Conservation (phyloP, 176 grass and related monocot species). For the Eleusine coracana region DNA sequence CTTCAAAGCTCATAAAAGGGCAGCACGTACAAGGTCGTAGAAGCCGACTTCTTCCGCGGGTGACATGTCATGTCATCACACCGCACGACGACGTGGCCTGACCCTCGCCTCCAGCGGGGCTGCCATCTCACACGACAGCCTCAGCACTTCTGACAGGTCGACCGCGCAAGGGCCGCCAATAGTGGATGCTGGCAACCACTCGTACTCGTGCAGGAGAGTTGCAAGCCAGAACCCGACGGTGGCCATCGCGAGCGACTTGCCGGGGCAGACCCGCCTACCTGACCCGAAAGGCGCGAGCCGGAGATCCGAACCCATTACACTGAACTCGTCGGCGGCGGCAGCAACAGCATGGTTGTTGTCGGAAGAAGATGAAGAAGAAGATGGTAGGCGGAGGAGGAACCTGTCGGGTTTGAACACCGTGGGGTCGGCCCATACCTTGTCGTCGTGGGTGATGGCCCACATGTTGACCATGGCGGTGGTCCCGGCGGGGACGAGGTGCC, state of each 20-base stretch:
- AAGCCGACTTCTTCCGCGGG: background rate
- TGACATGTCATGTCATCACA: constrained; percentile 10
- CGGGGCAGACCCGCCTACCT: constrained; percentile 68
- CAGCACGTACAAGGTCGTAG: background rate
- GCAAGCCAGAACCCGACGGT: constrained; percentile 68
- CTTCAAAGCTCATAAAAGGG: too few relatives aligned
- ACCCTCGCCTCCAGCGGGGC: constrained; percentile 55
- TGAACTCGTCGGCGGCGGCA: background rate
- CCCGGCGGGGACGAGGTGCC: constrained; percentile 48
- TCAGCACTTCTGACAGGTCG: constrained; percentile 73
- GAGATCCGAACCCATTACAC: constrained; percentile 60
- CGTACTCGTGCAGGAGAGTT: constrained; percentile 63
- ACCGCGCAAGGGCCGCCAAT: background rate
- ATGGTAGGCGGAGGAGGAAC: constrained; percentile 2
- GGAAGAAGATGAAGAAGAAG: background rate
- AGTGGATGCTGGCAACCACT: constrained; percentile 42
- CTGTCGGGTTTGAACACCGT: constrained; percentile 53
- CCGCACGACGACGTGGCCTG: constrained; percentile 23
- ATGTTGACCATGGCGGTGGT: constrained; percentile 93
- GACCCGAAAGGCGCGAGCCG: constrained; percentile 81
- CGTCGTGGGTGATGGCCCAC: constrained; percentile 85
- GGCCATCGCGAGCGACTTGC: constrained; percentile 69
- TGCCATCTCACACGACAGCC: constrained; percentile 82
- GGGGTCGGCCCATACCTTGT: constrained; percentile 48
- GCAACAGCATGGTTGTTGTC: background rate